A percentile compares a stretch with the other conserved stretches of the same genome.
These are phyloP conservation scores for Populus simonii DNA, from an alignment of 345 rosid genomes.

Conservation along the genomic window DNA sequence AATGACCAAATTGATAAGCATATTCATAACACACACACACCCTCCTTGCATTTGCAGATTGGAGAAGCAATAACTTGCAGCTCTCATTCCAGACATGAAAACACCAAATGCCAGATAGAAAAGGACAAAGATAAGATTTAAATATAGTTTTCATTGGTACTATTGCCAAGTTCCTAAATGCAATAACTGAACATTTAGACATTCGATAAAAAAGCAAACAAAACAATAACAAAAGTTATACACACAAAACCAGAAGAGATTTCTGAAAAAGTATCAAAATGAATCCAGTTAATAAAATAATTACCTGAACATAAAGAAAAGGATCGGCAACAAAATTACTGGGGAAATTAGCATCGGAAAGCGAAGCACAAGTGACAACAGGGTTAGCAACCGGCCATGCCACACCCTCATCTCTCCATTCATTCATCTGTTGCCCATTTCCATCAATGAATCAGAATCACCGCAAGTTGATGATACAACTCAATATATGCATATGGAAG, in stretches of 20 bases:
- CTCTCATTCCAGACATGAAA: background rate
- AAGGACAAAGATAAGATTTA: background rate
- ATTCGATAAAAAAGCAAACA: background rate
- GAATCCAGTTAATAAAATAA: background rate
- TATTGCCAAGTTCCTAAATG: background rate
- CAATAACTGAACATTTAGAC: background rate
- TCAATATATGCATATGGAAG: background rate
- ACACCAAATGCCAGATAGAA: background rate
- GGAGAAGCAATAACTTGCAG: background rate
- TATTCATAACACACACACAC: background rate
- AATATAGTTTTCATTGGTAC: background rate
- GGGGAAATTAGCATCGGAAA: conserved; percentile 67
- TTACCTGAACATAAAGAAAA: conserved; percentile 78
- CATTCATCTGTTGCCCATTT: conserved; percentile 47
- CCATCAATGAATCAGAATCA: conserved; percentile 5
- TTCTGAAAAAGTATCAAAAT: background rate
- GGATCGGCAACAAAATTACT: conserved; percentile 98
- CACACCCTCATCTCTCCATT: conserved; percentile 68
- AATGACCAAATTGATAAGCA: background rate
- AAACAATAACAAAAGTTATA: background rate
- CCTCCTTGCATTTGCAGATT: too few species aligned
- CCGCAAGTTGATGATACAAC: background rate
- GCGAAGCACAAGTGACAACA: conserved; percentile 82
- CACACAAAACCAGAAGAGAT: background rate
- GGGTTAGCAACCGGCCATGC: conserved; percentile 99